These are phyloP conservation scores for Penicillium sp. DNA, from an alignment of 2,329 filamentous ascomycete species.

Conservation along the genomic window DNA sequence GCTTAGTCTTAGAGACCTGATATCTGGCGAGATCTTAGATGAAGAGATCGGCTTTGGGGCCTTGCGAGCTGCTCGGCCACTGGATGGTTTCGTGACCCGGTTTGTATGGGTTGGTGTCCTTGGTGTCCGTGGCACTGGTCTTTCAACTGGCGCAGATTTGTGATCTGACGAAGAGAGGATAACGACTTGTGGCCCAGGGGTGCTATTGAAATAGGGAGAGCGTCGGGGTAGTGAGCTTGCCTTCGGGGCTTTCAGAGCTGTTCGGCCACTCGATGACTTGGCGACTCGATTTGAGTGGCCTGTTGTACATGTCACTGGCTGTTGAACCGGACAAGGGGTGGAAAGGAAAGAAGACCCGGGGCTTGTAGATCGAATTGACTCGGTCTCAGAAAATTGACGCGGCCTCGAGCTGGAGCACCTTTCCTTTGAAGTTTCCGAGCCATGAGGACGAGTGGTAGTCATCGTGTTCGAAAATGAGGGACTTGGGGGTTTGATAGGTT, in stretches of 20 bases:
- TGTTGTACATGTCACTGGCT: neutral
- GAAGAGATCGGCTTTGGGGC: no score
- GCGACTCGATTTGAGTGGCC: neutral
- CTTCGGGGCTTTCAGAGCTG: neutral
- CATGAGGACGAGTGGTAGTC: neutral
- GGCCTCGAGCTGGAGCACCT: neutral
- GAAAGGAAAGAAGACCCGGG: neutral
- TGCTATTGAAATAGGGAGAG: neutral
- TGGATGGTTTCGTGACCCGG: no score
- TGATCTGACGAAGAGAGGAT: neutral
- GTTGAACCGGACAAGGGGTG: neutral
- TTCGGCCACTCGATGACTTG: neutral
- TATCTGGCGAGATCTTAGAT: no score
- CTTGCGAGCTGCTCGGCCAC: no score
- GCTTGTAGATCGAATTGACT: neutral
- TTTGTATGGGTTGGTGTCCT: no score
- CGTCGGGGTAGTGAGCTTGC: neutral
- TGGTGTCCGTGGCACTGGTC: no score
- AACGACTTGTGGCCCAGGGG: neutral
- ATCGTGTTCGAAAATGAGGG: neutral
- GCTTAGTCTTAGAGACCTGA: no score
- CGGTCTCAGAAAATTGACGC: neutral
- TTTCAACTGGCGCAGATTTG: no score
- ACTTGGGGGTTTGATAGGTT: neutral
- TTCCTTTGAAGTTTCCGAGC: neutral